phyloP scores from a whole-genome alignment of 2,329 filamentous ascomycete genomes.

The Exophiala phaeomuriformis region DNA sequence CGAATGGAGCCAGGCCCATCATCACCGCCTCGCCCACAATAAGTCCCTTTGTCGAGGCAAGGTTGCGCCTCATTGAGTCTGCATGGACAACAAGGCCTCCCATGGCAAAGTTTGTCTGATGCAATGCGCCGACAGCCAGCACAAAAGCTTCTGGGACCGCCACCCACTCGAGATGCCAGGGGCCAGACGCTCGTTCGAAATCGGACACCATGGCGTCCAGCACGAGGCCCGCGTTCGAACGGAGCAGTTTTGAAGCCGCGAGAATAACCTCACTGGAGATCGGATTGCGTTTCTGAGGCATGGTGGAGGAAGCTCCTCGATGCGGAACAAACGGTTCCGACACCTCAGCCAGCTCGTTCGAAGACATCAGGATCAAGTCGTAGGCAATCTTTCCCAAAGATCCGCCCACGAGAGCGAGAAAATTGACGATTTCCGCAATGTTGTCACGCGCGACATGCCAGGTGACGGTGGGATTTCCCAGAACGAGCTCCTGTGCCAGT shows the following conservation, averaged over 20 bases:
- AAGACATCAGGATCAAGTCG: conserved; percentile 52
- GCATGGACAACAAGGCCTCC: conserved; percentile 46
- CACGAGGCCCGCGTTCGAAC: conserved; percentile 46
- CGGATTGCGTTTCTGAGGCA: conserved; percentile 55
- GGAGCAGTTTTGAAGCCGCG: conserved; percentile 48
- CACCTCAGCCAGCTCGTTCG: conserved; percentile 50
- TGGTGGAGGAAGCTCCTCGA: conserved; percentile 49
- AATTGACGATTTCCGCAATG: conserved; percentile 48
- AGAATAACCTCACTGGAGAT: conserved; percentile 53
- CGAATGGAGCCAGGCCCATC: conserved; percentile 50
- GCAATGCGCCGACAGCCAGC: conserved; percentile 45
- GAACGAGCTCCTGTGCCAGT: conserved; percentile 43
- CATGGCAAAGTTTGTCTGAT: conserved; percentile 50
- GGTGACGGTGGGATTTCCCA: conserved; percentile 47
- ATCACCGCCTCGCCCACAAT: conserved; percentile 56
- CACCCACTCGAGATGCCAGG: conserved; percentile 55
- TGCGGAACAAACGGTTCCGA: conserved; percentile 51
- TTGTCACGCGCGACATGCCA: conserved; percentile 53
- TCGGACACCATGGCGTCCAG: conserved; percentile 53
- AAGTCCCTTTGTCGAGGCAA: conserved; percentile 46
- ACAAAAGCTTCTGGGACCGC: conserved; percentile 51
- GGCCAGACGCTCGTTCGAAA: conserved; percentile 52
- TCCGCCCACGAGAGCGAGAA: conserved; percentile 48
- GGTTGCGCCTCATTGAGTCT: conserved; percentile 45
- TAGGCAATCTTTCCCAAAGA: conserved; percentile 50